These are phyloP conservation scores for Tetramitus jugosus DNA, from an alignment of 208 protist genomes.

Conservation along the genomic window DNA sequence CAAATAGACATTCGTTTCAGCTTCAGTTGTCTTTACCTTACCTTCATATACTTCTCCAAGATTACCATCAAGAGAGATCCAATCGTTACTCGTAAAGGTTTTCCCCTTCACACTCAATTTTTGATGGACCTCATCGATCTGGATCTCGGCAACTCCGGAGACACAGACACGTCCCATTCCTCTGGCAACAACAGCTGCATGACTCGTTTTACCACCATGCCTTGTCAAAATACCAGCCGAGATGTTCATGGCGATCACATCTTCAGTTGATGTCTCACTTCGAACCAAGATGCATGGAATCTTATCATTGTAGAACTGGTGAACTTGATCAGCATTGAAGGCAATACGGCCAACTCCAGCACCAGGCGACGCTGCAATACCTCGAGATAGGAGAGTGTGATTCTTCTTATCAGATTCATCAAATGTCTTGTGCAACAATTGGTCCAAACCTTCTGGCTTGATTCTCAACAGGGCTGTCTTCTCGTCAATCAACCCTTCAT, in stretches of 20 bases:
- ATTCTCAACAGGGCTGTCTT: slow-evolving; percentile 71
- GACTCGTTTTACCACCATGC: slow-evolving; percentile 85
- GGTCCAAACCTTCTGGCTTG: slow-evolving; percentile 64
- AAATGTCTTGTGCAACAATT: slow-evolving; percentile 74
- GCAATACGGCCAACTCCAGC: slow-evolving; percentile 74
- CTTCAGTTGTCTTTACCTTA: slow-evolving; percentile 51
- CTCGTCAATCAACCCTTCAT: slow-evolving; percentile 75
- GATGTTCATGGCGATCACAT: slow-evolving; percentile 76
- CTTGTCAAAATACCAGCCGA: slow-evolving; percentile 78
- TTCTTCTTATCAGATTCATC: slow-evolving; percentile 38
- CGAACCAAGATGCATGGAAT: slow-evolving; percentile 74
- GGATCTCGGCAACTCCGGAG: slow-evolving; percentile 63
- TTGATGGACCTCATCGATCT: slow-evolving; percentile 54
- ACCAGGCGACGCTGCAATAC: slow-evolving; percentile 78
- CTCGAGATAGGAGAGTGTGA: slow-evolving; percentile 61
- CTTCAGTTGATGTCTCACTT: slow-evolving; percentile 83
- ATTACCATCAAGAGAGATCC: slow-evolving; percentile 76
- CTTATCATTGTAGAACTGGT: slow-evolving; percentile 44
- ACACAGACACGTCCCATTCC: slow-evolving; percentile 90
- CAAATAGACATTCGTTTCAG: slow-evolving; percentile 61
- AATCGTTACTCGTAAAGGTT: slow-evolving; percentile 62
- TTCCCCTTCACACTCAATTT: slow-evolving; percentile 52
- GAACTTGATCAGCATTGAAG: slow-evolving; percentile 65
- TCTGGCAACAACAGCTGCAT: slow-evolving; percentile 85
- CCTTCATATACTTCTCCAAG: slow-evolving; percentile 70